Percentiles rank a stretch among this genome's conserved stretches.
phyloP scores from a whole-genome alignment of 768 basidiomycete species.

The Psilocybe azurescens region DNA sequence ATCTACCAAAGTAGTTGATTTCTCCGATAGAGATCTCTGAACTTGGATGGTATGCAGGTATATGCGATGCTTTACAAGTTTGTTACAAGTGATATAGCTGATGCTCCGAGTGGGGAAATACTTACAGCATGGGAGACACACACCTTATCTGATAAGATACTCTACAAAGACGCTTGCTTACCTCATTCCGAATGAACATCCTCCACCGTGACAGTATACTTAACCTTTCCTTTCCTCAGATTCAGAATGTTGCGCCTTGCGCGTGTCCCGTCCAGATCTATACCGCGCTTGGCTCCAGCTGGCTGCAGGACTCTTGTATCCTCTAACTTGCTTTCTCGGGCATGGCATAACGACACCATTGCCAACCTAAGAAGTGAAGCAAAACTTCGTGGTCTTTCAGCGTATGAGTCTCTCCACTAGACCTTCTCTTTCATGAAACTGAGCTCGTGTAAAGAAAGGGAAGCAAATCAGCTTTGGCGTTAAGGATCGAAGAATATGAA shows the following conservation, averaged over 20 bases:
- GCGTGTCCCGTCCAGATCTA: conserved; percentile 16
- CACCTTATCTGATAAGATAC: conserved; percentile 9
- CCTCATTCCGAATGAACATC: background rate
- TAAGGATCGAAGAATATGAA: conserved; percentile 60
- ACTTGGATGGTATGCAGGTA: background rate
- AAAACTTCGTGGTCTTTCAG: conserved; percentile 57
- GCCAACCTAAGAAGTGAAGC: conserved; percentile 57
- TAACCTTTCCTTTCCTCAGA: background rate
- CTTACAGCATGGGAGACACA: background rate
- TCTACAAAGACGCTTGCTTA: background rate
- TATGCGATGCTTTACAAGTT: background rate
- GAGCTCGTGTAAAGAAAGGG: conserved; percentile 49
- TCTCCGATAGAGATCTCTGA: conserved; percentile 13
- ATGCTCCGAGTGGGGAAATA: background rate
- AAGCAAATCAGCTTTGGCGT: conserved; percentile 60
- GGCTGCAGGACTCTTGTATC: conserved; percentile 44
- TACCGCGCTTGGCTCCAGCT: conserved; percentile 20
- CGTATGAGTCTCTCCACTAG: conserved; percentile 40
- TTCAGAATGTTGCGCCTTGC: conserved; percentile 30
- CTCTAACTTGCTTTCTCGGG: conserved; percentile 58
- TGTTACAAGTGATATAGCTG: background rate
- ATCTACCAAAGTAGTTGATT: conserved; percentile 23
- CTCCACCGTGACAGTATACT: background rate
- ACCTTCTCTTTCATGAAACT: conserved; percentile 11
- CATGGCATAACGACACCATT: conserved; percentile 59